A percentile compares a stretch with the other conserved stretches of the same genome.
These are phyloP conservation scores for Backusella morwellensis DNA, from an alignment of 192 early-diverging fungal genomes.

Conservation along the genomic window DNA sequence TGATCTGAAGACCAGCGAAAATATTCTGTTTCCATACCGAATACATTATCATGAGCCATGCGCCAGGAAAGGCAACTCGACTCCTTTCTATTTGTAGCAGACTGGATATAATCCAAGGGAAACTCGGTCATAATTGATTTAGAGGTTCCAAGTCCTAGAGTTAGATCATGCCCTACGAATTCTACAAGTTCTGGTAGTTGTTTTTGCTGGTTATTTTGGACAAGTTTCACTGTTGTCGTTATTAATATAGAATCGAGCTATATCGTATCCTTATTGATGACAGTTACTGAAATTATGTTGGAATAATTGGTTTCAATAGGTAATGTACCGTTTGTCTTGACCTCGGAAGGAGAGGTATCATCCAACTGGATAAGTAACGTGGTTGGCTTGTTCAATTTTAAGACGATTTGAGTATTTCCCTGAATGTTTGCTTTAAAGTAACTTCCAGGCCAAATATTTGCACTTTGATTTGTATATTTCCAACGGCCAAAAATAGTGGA, in stretches of 20 bases:
- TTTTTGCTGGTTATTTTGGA: neutral
- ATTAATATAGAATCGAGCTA: neutral
- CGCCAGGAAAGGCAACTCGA: conserved; percentile 27
- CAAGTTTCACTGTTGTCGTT: neutral
- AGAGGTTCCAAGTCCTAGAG: conserved; percentile 8
- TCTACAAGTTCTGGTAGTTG: conserved; percentile 11
- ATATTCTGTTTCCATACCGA: conserved; percentile 29
- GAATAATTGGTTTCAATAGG: neutral
- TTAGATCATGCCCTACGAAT: conserved; percentile 29
- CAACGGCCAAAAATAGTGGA: conserved; percentile 28
- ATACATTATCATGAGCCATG: conserved; percentile 8
- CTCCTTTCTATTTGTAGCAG: conserved; percentile 15
- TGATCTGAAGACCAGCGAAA: conserved; percentile 4
- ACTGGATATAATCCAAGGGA: conserved; percentile 24
- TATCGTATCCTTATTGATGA: neutral
- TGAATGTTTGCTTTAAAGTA: conserved; percentile 22
- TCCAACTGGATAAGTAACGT: conserved; percentile 10
- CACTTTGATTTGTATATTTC: conserved; percentile 7
- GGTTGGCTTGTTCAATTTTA: conserved; percentile 9
- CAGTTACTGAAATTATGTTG: neutral
- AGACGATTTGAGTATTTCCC: neutral
- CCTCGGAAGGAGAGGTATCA: conserved; percentile 4
- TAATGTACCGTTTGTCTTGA: conserved; percentile 8
- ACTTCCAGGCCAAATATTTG: conserved; percentile 25
- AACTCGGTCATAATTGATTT: conserved; percentile 20